Evolutionary conservation across 306 rosid species (phyloP), one percentile per base, ranked within the genome.

Genomic region (Leucaena leucocephala): DNA sequence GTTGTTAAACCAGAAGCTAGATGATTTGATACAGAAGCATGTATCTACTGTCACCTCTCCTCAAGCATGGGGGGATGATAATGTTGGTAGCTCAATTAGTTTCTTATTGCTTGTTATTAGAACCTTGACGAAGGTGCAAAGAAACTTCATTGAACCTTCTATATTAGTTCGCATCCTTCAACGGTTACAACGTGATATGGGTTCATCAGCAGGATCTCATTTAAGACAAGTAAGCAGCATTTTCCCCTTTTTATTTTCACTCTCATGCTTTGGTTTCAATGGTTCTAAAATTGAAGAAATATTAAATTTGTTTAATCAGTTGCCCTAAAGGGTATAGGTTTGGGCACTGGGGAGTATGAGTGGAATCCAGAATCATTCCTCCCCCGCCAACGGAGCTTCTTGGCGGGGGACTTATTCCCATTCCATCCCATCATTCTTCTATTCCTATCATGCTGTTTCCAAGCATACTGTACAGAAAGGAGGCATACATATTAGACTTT

Each of bases 131-230:
- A 97, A 96, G 88, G 98, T 90, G 58, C 97, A 96, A 81, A 91
- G 89, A 89, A 93, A 91, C 89, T 84, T 95, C 74, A 72, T 90
- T 74, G 99, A 96, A 76, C 99, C 99, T 59, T 68, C 27, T 77
- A 80, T 84, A 78, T 80, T 93, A 81, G 99, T 91, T 71, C 98
- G 94, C 68, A 89, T 96, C 71, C 97, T 96, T 87, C 99, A 93
- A 83, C 93, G 98, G 74, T 85, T 96, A 82, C 93, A 94, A 78
- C 93, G 94, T 73, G 98, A 96, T 76, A 89, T 96, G 98, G 98
- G 99, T 71, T 87, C 94, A 58, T 91, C 97, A 34, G 88, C 94
- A 38, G 89, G 90, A 78, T 89, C 98, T 80, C 89, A 90, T 82
- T 78, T 86, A 80, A 89, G 93, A 96, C 98, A 93, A 74, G 99